These are phyloP conservation scores for Isoetes taiwanensis DNA, from an alignment of 75 land plant genomes.

Conservation along the genomic window DNA sequence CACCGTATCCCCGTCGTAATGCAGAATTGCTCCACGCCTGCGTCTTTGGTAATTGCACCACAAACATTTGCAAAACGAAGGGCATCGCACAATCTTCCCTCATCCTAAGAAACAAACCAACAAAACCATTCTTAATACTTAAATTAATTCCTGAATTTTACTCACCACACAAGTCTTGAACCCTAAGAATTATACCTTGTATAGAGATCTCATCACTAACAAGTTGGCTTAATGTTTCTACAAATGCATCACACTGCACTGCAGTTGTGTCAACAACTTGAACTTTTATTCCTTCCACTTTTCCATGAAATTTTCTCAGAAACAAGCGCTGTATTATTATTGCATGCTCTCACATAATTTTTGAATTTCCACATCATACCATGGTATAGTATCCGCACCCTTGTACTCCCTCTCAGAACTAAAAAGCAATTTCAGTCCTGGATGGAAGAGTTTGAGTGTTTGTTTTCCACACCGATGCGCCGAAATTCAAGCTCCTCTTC, in stretches of 20 bases:
- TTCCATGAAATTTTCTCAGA: constrained; percentile 45
- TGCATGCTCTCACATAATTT: neutral
- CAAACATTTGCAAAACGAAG: constrained; percentile 53
- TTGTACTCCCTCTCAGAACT: constrained; percentile 35
- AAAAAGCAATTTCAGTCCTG: constrained; percentile 33
- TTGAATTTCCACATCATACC: constrained; percentile 23
- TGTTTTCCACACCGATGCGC: no score
- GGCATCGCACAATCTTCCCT: constrained; percentile 33
- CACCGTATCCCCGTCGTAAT: no score
- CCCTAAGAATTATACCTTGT: constrained; percentile 15
- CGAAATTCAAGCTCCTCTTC: no score
- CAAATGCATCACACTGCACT: constrained; percentile 87
- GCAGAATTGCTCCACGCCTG: no score
- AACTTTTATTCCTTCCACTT: constrained; percentile 43
- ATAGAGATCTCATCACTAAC: constrained; percentile 14
- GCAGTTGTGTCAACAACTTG: constrained; percentile 70
- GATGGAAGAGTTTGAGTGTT: constrained; percentile 33
- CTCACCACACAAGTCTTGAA: no score
- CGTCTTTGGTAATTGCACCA: constrained; percentile 49
- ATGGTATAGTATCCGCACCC: constrained; percentile 53
- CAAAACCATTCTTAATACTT: no score
- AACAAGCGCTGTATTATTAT: neutral
- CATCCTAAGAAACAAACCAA: no score
- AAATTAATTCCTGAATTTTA: no score
- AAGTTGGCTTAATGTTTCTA: constrained; percentile 32